Base-by-base conservation (phyloP, 345 rosid genomes). In the Acer saccharum region DNA sequence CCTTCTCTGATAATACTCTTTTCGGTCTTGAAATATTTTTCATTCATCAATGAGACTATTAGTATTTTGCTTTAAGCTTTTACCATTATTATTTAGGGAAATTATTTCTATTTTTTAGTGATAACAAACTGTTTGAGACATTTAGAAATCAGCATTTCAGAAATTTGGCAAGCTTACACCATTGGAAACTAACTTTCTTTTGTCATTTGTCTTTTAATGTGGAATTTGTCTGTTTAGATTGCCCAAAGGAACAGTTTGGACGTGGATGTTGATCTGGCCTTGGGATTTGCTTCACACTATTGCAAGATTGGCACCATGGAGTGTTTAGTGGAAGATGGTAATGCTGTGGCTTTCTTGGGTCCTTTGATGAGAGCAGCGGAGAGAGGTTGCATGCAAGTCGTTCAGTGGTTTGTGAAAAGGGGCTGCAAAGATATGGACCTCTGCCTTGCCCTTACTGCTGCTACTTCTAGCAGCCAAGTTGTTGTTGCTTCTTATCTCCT, bases 241-340 rank as follows among this genome's bases (percentile, higher is more conserved):
- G 97, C 99, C 75, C 96, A 92, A 81, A 86, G 97, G 88, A 93
- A 96, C 88, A 96, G 99, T 88, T 85, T 96, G 87, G 99, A 96
- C 43, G 93, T 96, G 74, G 99, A 96, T 87, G 98, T 93, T 2
- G 98, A 93, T 82, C 85, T 96, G 78, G 98, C 98, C 20, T 72
- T 96, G 75, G 95, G 99, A 50, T 96, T 93, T 79, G 99, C 99
- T 41, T 91, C 98, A 6, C 98, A 93, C 82, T 93, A 91, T 66
- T 85, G 97, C 83, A 96, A 96, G 84, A 89, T 93, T 8, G 91
- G 91, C 58, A 96, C 99, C 10, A 96, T 96, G 99, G 96, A 93
- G 84, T 96, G 98, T 83, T 89, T 96, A 29, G 99, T 93, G 78
- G 99, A 93, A 84, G 99, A 96, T 83, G 99, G 98, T 58, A 87